phyloP scores from a whole-genome alignment of 2,329 filamentous ascomycete species.

The Nemania diffusa region DNA sequence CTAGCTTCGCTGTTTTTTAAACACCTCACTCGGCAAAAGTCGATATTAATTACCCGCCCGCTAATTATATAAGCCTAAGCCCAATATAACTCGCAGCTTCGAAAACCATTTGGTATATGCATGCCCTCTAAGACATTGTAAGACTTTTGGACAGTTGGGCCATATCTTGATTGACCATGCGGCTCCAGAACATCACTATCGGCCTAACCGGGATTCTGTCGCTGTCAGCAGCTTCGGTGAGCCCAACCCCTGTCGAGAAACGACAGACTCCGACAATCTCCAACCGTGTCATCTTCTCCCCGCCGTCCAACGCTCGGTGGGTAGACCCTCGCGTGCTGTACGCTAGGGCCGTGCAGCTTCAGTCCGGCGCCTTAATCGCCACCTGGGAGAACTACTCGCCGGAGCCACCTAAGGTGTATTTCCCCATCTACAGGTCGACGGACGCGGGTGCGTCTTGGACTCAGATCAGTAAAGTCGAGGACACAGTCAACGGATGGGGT shows the following conservation, averaged over 20 bases:
- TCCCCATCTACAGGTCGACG: conserved; percentile 62
- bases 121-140: background rate
- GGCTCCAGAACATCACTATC: conserved; percentile 2
- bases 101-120: background rate
- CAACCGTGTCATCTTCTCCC: conserved; percentile 54
- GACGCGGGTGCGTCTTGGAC: conserved; percentile 69
- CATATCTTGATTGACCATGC: conserved; percentile 10
- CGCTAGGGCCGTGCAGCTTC: conserved; percentile 55
- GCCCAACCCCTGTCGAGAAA: conserved; percentile 21
- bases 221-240: conserved; percentile 18
- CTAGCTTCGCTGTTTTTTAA: background rate
- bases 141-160: background rate
- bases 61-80: conserved; percentile 5
- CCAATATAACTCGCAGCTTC: background rate
- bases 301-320: conserved; percentile 52
- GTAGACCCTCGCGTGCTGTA: conserved; percentile 57
- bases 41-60: conserved; percentile 13
- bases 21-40: conserved; percentile 23
- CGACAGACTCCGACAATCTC: conserved; percentile 31
- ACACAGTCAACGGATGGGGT: conserved; percentile 71
- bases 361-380: conserved; percentile 57
- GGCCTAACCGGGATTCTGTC: conserved; percentile 13
- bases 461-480: conserved; percentile 69
- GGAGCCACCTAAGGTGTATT: conserved; percentile 64
- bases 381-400: conserved; percentile 67